Conservation (phyloP, 768 basidiomycete genomes). For the Phylloporus scabripes region DNA sequence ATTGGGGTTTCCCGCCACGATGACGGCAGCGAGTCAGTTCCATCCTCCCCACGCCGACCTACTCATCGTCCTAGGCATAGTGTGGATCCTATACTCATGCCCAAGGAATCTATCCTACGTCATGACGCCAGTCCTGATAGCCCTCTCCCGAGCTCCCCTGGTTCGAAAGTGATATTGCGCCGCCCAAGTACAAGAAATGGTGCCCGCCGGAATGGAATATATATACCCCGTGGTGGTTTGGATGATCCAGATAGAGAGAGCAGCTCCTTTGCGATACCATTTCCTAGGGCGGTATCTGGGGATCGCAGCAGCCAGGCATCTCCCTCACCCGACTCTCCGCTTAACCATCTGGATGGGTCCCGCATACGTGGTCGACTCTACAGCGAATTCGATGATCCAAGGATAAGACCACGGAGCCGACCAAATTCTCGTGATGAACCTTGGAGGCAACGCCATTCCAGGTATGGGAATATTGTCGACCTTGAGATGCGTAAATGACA, state of each 20-base stretch:
- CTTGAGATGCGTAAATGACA: slow-evolving; percentile 46
- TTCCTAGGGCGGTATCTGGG: slow-evolving; percentile 55
- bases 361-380: slow-evolving; percentile 59
- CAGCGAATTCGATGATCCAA: slow-evolving; percentile 63
- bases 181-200: slow-evolving; percentile 52
- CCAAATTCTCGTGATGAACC: slow-evolving; percentile 68
- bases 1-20: slow-evolving; percentile 40
- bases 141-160: slow-evolving; percentile 29
- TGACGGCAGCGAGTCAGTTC: slow-evolving; percentile 42
- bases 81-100: slow-evolving; percentile 48
- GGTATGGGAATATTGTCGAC: slow-evolving; percentile 72
- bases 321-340: slow-evolving; percentile 36
- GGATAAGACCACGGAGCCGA: slow-evolving; percentile 45
- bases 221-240: slow-evolving; percentile 37
- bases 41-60: slow-evolving; percentile 42
- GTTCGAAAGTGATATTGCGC: slow-evolving; percentile 46
- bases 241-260: slow-evolving; percentile 33
- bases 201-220: slow-evolving; percentile 44
- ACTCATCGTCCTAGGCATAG: slow-evolving; percentile 62
- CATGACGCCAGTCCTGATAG: slow-evolving; percentile 60
- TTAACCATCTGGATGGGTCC: slow-evolving; percentile 32
- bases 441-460: slow-evolving; percentile 49
- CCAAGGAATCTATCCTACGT: slow-evolving; percentile 43
- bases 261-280: slow-evolving; percentile 49
- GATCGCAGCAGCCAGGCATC: slow-evolving; percentile 37